phyloP scores from a whole-genome alignment of 1,139 yeast species.

The Suhomyces kunorum region DNA sequence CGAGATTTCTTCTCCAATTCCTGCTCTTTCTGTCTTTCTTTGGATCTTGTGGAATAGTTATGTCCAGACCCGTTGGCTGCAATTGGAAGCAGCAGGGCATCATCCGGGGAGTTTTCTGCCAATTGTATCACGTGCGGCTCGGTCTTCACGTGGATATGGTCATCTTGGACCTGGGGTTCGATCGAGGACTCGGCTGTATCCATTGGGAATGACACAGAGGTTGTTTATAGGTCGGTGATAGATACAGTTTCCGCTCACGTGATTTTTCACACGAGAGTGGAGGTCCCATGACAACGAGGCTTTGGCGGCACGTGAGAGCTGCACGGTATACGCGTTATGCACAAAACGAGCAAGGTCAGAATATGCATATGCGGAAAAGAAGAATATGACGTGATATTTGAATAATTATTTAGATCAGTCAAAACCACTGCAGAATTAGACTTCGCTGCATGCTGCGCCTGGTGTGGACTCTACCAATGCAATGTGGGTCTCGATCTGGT shows the following conservation, averaged over 20 bases:
- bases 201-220: constrained; percentile 1
- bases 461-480: too few species aligned
- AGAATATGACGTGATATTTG: too few species aligned
- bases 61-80: constrained; percentile 14
- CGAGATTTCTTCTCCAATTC: constrained; percentile 20
- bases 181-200: constrained; percentile 19
- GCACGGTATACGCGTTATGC: too few species aligned
- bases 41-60: constrained; percentile 31
- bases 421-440: neutral
- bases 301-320: too few species aligned
- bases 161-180: constrained; percentile 27
- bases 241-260: neutral
- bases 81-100: neutral
- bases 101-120: neutral
- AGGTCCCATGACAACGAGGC: too few species aligned
- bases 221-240: neutral
- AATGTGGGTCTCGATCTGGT: too few species aligned
- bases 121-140: neutral
- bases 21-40: constrained; percentile 19
- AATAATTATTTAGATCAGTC: too few species aligned
- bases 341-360: too few species aligned
- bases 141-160: constrained; percentile 1
- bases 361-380: too few species aligned
- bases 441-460: neutral
- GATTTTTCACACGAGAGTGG: neutral